Percentiles rank a stretch among this genome's conserved stretches.
phyloP scores from a whole-genome alignment of 306 rosid genomes.

The Psophocarpus tetragonolobus region DNA sequence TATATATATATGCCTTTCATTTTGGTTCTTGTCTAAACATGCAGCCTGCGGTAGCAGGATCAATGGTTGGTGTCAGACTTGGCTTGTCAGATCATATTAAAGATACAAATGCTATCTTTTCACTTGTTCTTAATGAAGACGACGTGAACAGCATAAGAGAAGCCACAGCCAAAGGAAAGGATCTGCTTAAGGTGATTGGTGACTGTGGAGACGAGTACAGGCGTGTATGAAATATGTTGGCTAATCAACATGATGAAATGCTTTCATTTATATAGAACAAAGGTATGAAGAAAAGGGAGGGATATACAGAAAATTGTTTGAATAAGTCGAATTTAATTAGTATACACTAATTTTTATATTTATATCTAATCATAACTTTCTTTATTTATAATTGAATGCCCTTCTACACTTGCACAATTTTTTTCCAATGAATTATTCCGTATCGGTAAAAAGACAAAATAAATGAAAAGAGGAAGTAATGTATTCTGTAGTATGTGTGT shows the following conservation, averaged over 20 bases:
- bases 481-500: background rate
- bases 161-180: constrained; percentile 70
- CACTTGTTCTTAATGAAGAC: constrained; percentile 85
- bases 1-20: background rate
- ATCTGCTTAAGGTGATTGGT: constrained; percentile 86
- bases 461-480: background rate
- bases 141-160: constrained; percentile 72
- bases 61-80: constrained; percentile 94
- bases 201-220: constrained; percentile 98
- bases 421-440: background rate
- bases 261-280: constrained; percentile 1
- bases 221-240: constrained; percentile 52
- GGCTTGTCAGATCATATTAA: constrained; percentile 89
- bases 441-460: background rate
- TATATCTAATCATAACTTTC: too few species aligned
- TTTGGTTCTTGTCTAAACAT: constrained; percentile 33
- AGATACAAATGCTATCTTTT: constrained; percentile 71
- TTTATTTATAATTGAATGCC: too few species aligned
- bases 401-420: too few species aligned
- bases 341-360: too few species aligned
- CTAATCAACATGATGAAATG: constrained; percentile 6
- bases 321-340: constrained; percentile 22
- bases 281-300: background rate
- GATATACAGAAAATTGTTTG: background rate
- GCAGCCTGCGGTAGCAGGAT: constrained; percentile 96